Percentiles rank a stretch among this genome's conserved stretches.
These are phyloP conservation scores for Hypoxylon sp. DNA, from an alignment of 2,329 filamentous ascomycete species.

Conservation along the genomic window DNA sequence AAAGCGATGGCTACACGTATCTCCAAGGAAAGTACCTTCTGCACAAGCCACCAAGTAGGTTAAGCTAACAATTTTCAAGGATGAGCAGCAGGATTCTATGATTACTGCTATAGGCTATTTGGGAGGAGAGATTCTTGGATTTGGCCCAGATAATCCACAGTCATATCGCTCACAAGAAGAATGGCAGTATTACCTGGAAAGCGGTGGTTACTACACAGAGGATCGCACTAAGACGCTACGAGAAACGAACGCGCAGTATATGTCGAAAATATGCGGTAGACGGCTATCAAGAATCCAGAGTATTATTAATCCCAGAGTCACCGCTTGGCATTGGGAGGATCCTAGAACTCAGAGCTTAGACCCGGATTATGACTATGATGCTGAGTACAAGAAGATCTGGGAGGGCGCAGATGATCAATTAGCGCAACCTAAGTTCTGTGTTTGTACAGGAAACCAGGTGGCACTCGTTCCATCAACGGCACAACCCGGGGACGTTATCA, in stretches of 20 bases:
- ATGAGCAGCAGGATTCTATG: constrained; percentile 2
- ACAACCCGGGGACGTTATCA: constrained; percentile 17
- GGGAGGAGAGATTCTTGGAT: constrained; percentile 9
- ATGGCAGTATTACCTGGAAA: constrained; percentile 14
- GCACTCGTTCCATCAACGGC: constrained; percentile 18
- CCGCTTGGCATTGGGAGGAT: background rate
- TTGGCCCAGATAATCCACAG: background rate
- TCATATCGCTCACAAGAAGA: constrained; percentile 7
- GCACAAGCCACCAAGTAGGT: background rate
- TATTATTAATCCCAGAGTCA: background rate
- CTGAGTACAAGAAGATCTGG: constrained; percentile 13
- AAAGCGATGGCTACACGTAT: background rate
- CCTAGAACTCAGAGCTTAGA: background rate
- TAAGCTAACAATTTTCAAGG: background rate
- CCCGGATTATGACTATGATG: background rate
- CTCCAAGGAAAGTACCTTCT: constrained; percentile 1
- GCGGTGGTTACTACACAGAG: background rate
- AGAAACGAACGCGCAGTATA: constrained; percentile 10
- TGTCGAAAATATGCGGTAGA: constrained; percentile 9
- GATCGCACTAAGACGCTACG: constrained; percentile 4
- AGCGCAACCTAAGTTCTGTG: constrained; percentile 5
- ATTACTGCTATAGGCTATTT: constrained; percentile 26
- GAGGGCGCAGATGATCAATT: background rate
- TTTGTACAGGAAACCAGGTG: constrained; percentile 17
- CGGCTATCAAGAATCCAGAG: constrained; percentile 8